phyloP scores from a whole-genome alignment of 176 grass and related monocot species.

The Rhynchospora pubera region DNA sequence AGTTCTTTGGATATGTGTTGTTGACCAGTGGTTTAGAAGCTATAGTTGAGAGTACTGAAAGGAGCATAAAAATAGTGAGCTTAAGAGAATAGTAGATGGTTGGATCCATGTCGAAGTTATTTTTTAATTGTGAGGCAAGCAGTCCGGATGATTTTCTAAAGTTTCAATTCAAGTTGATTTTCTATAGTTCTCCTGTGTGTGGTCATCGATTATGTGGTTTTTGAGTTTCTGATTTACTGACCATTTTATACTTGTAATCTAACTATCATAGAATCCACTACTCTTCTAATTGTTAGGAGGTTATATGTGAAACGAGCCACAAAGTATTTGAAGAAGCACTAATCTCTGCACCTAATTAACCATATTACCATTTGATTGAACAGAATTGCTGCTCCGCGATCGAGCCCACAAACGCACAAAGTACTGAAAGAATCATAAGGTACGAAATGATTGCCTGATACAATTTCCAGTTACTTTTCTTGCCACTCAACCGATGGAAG shows the following conservation, averaged over 20 bases:
- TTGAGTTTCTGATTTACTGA: background rate
- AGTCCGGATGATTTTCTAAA: too few species aligned
- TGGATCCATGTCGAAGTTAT: background rate
- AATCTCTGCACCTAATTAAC: too few species aligned
- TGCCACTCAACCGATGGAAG: background rate
- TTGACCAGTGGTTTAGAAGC: background rate
- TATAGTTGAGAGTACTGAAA: background rate
- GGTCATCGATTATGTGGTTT: background rate
- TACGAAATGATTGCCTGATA: background rate
- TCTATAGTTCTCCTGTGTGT: background rate
- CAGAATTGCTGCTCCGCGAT: too few species aligned
- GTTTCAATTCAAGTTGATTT: background rate
- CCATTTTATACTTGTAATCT: background rate
- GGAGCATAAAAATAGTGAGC: background rate
- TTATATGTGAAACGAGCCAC: too few species aligned
- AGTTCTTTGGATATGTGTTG: background rate
- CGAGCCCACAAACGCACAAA: too few species aligned
- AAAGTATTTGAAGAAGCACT: too few species aligned
- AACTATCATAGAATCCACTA: background rate
- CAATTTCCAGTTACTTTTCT: background rate
- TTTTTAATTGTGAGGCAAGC: background rate
- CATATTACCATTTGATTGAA: too few species aligned
- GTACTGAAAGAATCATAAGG: background rate
- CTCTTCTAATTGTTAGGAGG: too few species aligned
- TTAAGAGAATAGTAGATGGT: background rate